phyloP scores from a whole-genome alignment of 345 rosid genomes.

The Erodium maritimum region DNA sequence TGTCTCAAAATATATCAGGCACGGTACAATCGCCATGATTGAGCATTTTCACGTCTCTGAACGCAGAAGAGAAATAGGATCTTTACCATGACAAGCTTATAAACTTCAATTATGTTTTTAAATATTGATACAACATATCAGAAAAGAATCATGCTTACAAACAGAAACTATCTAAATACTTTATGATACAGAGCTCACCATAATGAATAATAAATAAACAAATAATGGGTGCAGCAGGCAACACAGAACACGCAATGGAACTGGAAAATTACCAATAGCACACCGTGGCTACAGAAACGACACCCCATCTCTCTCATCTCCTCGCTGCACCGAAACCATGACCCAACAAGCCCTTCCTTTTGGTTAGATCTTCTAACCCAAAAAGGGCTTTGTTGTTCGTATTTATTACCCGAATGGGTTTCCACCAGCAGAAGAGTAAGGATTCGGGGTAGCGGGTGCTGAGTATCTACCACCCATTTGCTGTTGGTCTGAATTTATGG shows the following conservation, averaged over 20 bases:
- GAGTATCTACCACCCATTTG: conserved; percentile 30
- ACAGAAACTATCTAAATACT: background rate
- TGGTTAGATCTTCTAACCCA: background rate
- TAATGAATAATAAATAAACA: too few relatives aligned
- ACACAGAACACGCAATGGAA: background rate
- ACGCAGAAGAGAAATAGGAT: too few relatives aligned
- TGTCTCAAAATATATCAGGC: too few relatives aligned
- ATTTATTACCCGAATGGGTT: conserved; percentile 64
- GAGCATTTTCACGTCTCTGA: too few relatives aligned
- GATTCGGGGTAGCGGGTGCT: conserved; percentile 24
- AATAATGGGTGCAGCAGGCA: too few relatives aligned
- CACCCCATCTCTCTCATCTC: background rate
- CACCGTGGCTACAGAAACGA: background rate
- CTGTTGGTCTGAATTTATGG: conserved; percentile 34
- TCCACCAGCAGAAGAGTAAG: conserved; percentile 43
- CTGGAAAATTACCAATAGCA: background rate
- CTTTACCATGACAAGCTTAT: background rate
- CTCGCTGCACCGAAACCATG: background rate
- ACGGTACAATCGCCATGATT: too few relatives aligned
- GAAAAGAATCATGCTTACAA: background rate
- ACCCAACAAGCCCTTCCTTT: background rate
- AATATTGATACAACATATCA: background rate
- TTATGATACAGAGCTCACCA: background rate
- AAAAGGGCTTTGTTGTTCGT: conserved; percentile 5
- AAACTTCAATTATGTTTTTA: too few relatives aligned